Percentiles rank a stretch among this genome's conserved stretches.
These are phyloP conservation scores for Pseudogymnoascus sp. DNA, from an alignment of 2,329 filamentous ascomycete genomes.

Conservation along the genomic window DNA sequence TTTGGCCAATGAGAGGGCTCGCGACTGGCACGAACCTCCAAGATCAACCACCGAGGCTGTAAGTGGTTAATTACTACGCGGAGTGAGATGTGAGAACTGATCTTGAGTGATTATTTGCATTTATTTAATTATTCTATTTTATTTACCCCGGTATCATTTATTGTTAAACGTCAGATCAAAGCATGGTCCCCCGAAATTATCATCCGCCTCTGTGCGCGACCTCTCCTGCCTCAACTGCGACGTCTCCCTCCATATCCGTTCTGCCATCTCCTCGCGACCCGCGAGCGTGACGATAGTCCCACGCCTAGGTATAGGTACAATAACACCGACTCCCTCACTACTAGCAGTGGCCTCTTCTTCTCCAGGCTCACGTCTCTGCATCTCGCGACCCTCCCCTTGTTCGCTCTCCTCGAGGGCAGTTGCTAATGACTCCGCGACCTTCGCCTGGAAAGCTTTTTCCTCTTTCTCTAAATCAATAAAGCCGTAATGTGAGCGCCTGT, in stretches of 20 bases:
- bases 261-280: neutral
- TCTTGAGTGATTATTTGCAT: neutral
- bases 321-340: neutral
- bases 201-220: neutral
- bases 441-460: slow-evolving; percentile 19
- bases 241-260: neutral
- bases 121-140: neutral
- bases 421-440: slow-evolving; percentile 23
- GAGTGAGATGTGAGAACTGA: neutral
- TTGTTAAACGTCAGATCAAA: neutral
- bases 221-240: neutral
- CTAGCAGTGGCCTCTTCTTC: neutral
- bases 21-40: neutral
- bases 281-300: neutral
- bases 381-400: slow-evolving; percentile 2
- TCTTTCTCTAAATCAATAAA: slow-evolving; percentile 22
- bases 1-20: neutral
- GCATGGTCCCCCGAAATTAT: neutral
- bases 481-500: slow-evolving; percentile 26
- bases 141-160: neutral
- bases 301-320: neutral
- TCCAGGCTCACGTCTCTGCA: neutral
- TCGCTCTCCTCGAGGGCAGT: slow-evolving; percentile 18
- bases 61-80: neutral
- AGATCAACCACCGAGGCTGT: neutral